Base-by-base conservation (phyloP, 129 eudicot genomes). In the Chrysanthemum makinoi region DNA sequence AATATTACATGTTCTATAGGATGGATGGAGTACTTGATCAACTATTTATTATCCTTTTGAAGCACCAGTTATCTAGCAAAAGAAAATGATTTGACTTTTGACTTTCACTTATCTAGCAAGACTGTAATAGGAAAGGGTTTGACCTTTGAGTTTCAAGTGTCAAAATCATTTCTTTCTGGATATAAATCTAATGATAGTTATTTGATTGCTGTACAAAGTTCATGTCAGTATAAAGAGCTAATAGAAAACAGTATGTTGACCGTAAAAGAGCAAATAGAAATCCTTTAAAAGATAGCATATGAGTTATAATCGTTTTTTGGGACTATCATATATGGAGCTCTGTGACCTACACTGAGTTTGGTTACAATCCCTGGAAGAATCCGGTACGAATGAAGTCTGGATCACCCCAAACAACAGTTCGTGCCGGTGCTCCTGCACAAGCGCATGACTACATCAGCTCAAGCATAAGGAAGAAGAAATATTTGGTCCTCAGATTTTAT, bases 341-440 rank as follows among this genome's bases (percentile, higher is more conserved):
- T 59, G 62, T 18, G 56, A 70, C 87, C 64, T 86, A 89, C 91
- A 70, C 69, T 61, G 82, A 69, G 62, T 83, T 86, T 56, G 96
- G 96, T 91, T 90, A 90, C 60, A 87, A 69, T 46, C 81, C 90
- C 65, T 83, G 77, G 65, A 90, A 77, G 74, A 84, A 90, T 65
- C 89, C 80, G 7, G 94, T 90, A 71, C 87, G 96, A 54, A 90
- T 82, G 72, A 82, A 87, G 24, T n/a, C n/a, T n/a, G n/a, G n/a
- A 20, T 1, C 1, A 0, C 20, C 20, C 20, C 20, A 20, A 20
- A 20, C 20, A 20, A 20, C 20, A 20, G 20, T 20, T 20, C 20
- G 20, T 20, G 20, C 20, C 20, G 20, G 20, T 20, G 20, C 20
- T 20, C 20, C 20, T 20, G 20, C 20, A 20, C 20, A 1, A 20